Base-by-base conservation (phyloP, 257 asterid genomes). In the Ballota nigra region DNA sequence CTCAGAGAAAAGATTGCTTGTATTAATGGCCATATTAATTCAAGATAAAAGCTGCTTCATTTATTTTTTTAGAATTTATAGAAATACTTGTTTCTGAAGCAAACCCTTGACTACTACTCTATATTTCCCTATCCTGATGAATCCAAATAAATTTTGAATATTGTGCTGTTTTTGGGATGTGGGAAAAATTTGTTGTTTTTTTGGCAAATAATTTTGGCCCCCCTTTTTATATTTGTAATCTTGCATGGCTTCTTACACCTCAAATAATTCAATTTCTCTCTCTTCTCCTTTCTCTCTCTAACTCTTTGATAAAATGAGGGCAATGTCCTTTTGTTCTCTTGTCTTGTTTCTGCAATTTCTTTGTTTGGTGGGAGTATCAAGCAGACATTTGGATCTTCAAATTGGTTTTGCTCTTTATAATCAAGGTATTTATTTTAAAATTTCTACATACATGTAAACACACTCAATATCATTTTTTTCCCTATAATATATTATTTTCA, bases 31-130 rank as follows among this genome's bases (percentile, higher is more conserved):
- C 3, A 24, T 26, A 1, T 68, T 16, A 16, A 57, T 57, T 57
- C 40, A 57, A 24, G 68, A 40, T 57, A 66, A 76, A 62, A 65
- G 68, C 26, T n/a, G 49, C 15, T 53, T 33, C 20, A 11, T 15
- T 68, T 51, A 15, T 16, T 47, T 47, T 53, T 18, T n/a, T 49
- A 63, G n/a, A 55, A 31, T 53, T 60, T 70, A 45, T 31, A 76
- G 80, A 69, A 79, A 82, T 82, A 73, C 92, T 86, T 86, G 87
- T 84, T 74, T 55, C 63, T 26, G 76, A 86, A 86, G 92, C 79
- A 84, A 83, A 40, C 38, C 70, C 74, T 36, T 63, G 38, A 53
- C 82, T 41, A 71, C 71, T 43, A 71, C 57, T 66, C 68, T 63
- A 70, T 26, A 8, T 62, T 61, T 72, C 60, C 77, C 74, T 40